Conservation (phyloP, 257 asterid species). For the Nicotiana sylvestris region DNA sequence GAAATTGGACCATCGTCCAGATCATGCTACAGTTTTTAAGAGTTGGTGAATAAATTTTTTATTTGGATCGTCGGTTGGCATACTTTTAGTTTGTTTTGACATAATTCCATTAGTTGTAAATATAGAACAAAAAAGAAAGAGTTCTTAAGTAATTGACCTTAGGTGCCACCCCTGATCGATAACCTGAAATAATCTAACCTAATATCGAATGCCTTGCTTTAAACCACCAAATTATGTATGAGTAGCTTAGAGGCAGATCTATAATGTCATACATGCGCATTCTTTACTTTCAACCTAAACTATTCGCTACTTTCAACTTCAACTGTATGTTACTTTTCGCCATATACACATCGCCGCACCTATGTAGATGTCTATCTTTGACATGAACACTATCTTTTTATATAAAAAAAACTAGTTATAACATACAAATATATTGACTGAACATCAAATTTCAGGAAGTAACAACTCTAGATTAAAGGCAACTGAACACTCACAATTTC, state of each 20-base stretch:
- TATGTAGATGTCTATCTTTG: too few species aligned
- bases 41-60: not conserved
- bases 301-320: not conserved
- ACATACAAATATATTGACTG: too few species aligned
- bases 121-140: not conserved
- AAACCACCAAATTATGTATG: not conserved
- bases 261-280: not conserved
- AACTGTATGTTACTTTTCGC: not conserved
- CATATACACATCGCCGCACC: too few species aligned
- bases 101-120: not conserved
- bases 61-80: not conserved
- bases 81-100: not conserved
- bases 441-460: too few species aligned
- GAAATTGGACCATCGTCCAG: not conserved
- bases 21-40: not conserved
- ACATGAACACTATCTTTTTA: too few species aligned
- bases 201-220: not conserved
- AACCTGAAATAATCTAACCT: too few species aligned
- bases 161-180: not conserved
- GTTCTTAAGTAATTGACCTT: not conserved
- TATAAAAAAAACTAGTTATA: too few species aligned
- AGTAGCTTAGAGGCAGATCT: not conserved
- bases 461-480: too few species aligned
- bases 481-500: too few species aligned
- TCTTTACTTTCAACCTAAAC: not conserved